Conservation (phyloP, 2,329 filamentous ascomycete genomes). For the Stenocarpella maydis region DNA sequence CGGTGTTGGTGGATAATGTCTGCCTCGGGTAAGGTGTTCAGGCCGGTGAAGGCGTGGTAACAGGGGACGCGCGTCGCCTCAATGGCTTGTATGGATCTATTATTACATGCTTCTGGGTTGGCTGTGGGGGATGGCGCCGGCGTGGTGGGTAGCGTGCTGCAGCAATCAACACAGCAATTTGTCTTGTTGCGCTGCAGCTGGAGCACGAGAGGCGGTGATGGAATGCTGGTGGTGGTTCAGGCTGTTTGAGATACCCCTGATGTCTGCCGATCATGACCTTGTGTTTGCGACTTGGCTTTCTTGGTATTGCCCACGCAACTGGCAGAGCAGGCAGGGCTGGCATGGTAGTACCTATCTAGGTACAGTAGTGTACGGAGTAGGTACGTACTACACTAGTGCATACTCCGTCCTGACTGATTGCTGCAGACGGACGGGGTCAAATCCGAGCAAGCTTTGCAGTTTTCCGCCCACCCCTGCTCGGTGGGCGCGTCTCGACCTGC, state of each 20-base stretch:
- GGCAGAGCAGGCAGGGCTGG: neutral
- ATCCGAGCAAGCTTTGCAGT: constrained; percentile 2
- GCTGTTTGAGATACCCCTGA: constrained; percentile 11
- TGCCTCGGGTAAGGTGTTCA: neutral
- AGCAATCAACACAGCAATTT: neutral
- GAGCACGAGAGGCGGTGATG: neutral
- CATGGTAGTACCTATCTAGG: too few relatives aligned
- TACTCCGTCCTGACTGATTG: constrained; percentile 1
- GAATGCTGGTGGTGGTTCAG: neutral
- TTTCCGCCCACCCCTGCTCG: too few relatives aligned
- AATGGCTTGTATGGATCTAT: neutral
- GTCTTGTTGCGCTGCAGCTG: neutral
- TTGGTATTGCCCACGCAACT: constrained; percentile 1
- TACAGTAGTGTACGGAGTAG: too few relatives aligned
- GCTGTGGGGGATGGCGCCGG: neutral
- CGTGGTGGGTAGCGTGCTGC: neutral
- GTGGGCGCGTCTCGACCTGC: constrained; percentile 9
- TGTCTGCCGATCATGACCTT: neutral
- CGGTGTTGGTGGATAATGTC: neutral
- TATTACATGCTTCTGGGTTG: too few relatives aligned
- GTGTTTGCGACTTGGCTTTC: constrained; percentile 13
- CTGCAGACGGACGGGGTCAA: neutral
- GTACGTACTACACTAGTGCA: too few relatives aligned
- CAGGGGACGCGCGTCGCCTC: constrained; percentile 12
- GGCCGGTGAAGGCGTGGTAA: neutral